A percentile compares a stretch with the other conserved stretches of the same genome.
phyloP scores from a whole-genome alignment of 2,329 filamentous ascomycete species.

The Colletotrichum nymphaeae region DNA sequence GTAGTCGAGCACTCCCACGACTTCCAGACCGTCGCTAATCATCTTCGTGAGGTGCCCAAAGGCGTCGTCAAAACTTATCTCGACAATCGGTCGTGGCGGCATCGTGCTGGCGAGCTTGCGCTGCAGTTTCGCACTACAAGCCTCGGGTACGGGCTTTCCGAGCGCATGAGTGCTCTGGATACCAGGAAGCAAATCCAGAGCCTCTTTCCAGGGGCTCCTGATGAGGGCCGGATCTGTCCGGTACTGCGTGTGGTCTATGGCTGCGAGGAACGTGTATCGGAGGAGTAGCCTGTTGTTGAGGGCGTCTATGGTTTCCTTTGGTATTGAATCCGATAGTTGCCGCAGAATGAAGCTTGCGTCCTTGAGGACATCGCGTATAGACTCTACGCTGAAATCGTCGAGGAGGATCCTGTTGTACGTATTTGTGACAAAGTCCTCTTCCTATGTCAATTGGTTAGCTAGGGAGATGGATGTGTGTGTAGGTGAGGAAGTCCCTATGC shows the following conservation, averaged over 20 bases:
- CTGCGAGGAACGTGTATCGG: conserved; percentile 70
- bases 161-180: conserved; percentile 72
- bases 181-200: conserved; percentile 60
- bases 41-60: conserved; percentile 76
- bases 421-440: conserved; percentile 96
- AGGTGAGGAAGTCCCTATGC: not conserved
- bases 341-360: conserved; percentile 66
- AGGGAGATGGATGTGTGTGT: not conserved
- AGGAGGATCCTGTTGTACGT: conserved; percentile 86
- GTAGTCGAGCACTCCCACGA: conserved; percentile 75
- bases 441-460: conserved; percentile 61
- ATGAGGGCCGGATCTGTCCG: conserved; percentile 58
- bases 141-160: conserved; percentile 75
- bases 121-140: conserved; percentile 92
- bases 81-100: conserved; percentile 89
- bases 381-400: conserved; percentile 66
- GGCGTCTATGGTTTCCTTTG: conserved; percentile 60
- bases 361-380: conserved; percentile 66
- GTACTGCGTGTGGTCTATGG: conserved; percentile 60
- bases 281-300: conserved; percentile 75
- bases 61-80: conserved; percentile 79
- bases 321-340: conserved; percentile 50
- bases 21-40: conserved; percentile 77
- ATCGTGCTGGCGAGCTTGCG: conserved; percentile 93
- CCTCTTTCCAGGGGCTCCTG: conserved; percentile 63